Base-by-base conservation (phyloP, 805 yeast genomes). In the Barnettozyma wickerhamii region DNA sequence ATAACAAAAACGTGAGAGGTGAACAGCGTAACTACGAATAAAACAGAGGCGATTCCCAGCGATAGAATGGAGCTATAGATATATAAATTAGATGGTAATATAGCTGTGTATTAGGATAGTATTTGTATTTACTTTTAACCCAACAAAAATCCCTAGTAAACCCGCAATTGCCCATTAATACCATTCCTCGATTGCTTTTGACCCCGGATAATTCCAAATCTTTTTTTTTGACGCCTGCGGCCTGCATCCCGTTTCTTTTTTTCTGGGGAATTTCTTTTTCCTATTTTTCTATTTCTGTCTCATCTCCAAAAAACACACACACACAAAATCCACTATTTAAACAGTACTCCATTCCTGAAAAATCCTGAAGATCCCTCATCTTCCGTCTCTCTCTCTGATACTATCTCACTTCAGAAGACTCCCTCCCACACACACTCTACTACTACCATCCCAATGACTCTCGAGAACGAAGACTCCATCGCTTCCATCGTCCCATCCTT, bases 401-500 rank as follows among this genome's bases (percentile, higher is more conserved):
- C 24, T 7, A 6, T 5, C 6, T 19, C 12, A 15, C 23, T 30
- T 10, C 4, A 20, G 12, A 14, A 19, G n/a, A 21, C 19, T 37
- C 30, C 17, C 30, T 17, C n/a, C 21, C 12, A 37, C 7, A 28
- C 39, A 26, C 30, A 17, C 26, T 14, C n/a, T 15, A 14, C 13
- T 7, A 19, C 14, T n/a, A n/a, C n/a, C n/a, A n/a, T n/a, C n/a
- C n/a, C n/a, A 42, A 49, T 49, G 53, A 49, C 53, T 12, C 35
- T 43, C 18, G 51, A 48, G 30, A 27, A 17, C 18, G 58, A 54
- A 35, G 36, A 33, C 28, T 26, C 57, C 34, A 44, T 55, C 37
- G 49, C 43, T 6, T 44, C 47, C 40, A 42, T 56, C 32, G 56
- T 81, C 21, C 89, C 88, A 47, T 67, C 60, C 42, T 81, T 80